Percentiles rank a stretch among this genome's conserved stretches.
These are phyloP conservation scores for Prunus armeniaca DNA, from an alignment of 306 rosid genomes.

Conservation along the genomic window DNA sequence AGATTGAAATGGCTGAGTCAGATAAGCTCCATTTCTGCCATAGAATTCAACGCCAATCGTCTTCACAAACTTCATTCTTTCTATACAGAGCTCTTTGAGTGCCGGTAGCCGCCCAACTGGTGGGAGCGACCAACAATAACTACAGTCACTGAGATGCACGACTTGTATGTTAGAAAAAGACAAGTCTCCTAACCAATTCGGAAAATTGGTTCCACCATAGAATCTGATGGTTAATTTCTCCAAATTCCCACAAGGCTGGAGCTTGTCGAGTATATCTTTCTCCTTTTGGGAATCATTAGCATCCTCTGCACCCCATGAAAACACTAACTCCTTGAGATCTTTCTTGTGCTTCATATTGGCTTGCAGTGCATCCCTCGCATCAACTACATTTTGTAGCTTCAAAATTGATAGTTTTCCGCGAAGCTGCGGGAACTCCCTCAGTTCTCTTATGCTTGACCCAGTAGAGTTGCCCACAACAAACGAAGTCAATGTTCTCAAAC, in stretches of 20 bases:
- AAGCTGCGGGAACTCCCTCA: background rate
- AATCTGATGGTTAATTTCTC: background rate
- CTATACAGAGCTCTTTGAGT: too few species aligned
- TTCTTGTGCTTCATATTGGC: slow-evolving; percentile 11
- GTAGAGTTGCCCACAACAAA: background rate
- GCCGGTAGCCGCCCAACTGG: too few species aligned
- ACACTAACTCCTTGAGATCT: background rate
- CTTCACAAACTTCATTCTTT: too few species aligned
- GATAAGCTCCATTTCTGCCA: too few species aligned
- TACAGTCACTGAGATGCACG: too few species aligned
- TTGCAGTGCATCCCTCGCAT: slow-evolving; percentile 9
- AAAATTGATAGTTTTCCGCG: slow-evolving; percentile 9
- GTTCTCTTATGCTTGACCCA: background rate
- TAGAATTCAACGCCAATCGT: too few species aligned
- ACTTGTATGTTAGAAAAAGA: too few species aligned
- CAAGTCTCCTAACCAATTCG: too few species aligned
- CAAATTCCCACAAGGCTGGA: slow-evolving; percentile 15
- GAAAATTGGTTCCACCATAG: too few species aligned
- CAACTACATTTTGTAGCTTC: slow-evolving; percentile 5
- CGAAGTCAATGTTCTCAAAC: background rate
- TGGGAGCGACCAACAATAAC: too few species aligned
- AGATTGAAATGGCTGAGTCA: too few species aligned
- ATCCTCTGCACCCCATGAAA: background rate
- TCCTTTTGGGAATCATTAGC: background rate
- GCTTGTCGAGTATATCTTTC: background rate